These are phyloP conservation scores for Colletotrichum horii DNA, from an alignment of 2,329 filamentous ascomycete species.

Conservation along the genomic window DNA sequence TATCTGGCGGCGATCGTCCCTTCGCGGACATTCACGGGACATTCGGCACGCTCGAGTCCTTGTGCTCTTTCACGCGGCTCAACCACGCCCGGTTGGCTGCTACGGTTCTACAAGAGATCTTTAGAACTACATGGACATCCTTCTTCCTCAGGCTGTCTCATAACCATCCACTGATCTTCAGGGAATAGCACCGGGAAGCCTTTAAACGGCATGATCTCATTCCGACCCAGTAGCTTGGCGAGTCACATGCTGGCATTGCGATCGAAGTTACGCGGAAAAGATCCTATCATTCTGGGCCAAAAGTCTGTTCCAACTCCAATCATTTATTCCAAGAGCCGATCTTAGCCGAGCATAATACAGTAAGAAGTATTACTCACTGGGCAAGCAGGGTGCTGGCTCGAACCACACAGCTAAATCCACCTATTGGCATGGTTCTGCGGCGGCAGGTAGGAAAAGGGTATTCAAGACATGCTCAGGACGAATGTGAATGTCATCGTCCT, in stretches of 20 bases:
- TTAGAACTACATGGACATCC: background rate
- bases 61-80: background rate
- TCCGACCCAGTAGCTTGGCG: constrained; percentile 14
- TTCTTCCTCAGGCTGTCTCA: background rate
- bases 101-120: background rate
- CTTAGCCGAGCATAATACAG: background rate
- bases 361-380: background rate
- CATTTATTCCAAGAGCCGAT: background rate
- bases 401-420: background rate
- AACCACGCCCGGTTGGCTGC: background rate
- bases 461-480: background rate
- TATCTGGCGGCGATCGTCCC: background rate
- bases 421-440: background rate
- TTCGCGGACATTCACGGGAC: background rate
- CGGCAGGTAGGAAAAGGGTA: background rate
- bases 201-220: constrained; percentile 5
- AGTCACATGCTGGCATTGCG: background rate
- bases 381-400: background rate
- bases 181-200: background rate
- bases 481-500: background rate
- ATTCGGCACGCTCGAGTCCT: background rate
- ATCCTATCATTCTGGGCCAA: background rate
- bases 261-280: background rate
- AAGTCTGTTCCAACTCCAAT: background rate
- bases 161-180: background rate